Evolutionary conservation across 2,329 filamentous ascomycete species (phyloP), one percentile per base, ranked within the genome.

Genomic region (Calonectria leucothoes): DNA sequence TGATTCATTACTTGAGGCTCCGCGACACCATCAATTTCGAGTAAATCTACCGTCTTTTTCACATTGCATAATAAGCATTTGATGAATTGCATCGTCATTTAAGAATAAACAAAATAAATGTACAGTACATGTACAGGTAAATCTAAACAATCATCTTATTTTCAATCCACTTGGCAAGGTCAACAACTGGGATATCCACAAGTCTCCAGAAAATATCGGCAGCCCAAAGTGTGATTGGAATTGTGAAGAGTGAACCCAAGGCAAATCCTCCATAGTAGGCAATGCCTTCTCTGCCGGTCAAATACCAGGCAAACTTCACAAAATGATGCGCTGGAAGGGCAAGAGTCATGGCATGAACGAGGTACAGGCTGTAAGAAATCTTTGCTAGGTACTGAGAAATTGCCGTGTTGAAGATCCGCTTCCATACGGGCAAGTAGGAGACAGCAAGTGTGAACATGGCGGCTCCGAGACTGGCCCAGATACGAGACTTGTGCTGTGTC

Each of bases 321-420:
- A 87, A 86, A 39, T 86, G 83, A 76, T 90, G 91, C 11, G 89
- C 89, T 23, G 88, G 76, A 4, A 87, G 86, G 76, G 90, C 89
- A 77, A 89, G 85, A 4, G 88, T 85, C 6, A 89, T 88, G 1
- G 90, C 89, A 79, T 92, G 91, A 84, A 92, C 88, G 17, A 92
- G 86, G 80, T 92, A 93, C 33, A 93, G 79, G 65, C 89, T 87
- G 79, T 90, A 92, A 69, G 89, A 91, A 75, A 92, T 88, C 78
- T 88, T 88, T 70, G 91, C 91, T 4, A 92, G 83, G 81, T 92
- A 92, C 78, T 91, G 89, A 4, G 90, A 84, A n/a, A 85, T 77
- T 2, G 82, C 78, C 3, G 84, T 83, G 77, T 88, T 88, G 82
- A 92, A 91, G 70, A 91, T 82, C 20, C 83, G 82, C 77, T 89